Base-by-base conservation (phyloP, 192 early-diverging fungal genomes). In the Powellomyces hirtus region DNA sequence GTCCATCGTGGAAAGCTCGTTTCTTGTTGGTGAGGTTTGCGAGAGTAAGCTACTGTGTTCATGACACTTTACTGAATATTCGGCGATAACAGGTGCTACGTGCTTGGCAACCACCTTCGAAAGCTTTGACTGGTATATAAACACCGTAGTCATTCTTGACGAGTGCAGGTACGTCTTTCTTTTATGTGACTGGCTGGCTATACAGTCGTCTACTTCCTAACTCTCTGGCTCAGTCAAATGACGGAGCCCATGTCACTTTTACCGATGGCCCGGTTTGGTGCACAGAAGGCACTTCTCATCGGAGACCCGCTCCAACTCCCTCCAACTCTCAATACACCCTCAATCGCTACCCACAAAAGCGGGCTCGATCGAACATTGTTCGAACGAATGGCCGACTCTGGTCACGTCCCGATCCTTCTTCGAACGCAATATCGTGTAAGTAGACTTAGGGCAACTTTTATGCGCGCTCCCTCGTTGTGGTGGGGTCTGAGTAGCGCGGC, bases 271-370 rank as follows among this genome's bases (percentile, higher is more conserved):
- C 75, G 84, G 24, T 88, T 92, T 22, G 58, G 75, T 3, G 81
- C 82, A 31, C 75, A 81, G 22, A 74, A 85, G 16, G 61, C 90
- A 10, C 78, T 97, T 29, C 76, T 97, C 35, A 88, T 97, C 31
- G 95, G 95, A 1, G 95, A 97, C 71, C 95, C 95, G 11, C 59
- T 82, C 16, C 94, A 96, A 81, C 81, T 97, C 45, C 81, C 91
- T 7, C 94, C 94, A n/a, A 92, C 90, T 2, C 58, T 96, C 36
- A 83, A 81, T 2, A 87, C 88, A 2, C 67, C 38, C 13, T n/a
- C n/a, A n/a, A n/a, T n/a, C n/a, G 68, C 59, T 0, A 59, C 30
- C 37, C 62, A 79, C 0, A 79, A 66, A 4, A 61, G 84, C 62
- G 91, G 91, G 0, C 74, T 96, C 18, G 91, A 94, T 27, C 78